phyloP scores from a whole-genome alignment of 768 basidiomycete genomes.

The Rhodosporidiobolus sp. region DNA sequence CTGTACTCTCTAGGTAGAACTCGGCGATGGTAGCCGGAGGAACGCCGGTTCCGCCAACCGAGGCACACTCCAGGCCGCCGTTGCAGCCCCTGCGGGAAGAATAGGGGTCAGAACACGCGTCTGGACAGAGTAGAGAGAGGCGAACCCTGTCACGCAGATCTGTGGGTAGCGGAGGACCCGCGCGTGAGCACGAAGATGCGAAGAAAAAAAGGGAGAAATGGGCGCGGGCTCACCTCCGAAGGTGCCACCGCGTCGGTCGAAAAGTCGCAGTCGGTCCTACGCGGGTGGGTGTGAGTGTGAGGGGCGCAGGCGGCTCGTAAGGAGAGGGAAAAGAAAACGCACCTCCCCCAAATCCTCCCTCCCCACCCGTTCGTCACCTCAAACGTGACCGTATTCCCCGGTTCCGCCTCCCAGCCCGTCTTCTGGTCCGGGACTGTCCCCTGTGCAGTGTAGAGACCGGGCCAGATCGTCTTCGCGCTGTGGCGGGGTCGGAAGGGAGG shows the following conservation, averaged over 20 bases:
- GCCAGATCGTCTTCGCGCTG: no score
- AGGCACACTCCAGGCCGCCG: slow-evolving; percentile 13
- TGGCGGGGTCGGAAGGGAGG: background rate
- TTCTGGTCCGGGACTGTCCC: background rate
- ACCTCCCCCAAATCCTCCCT: no score
- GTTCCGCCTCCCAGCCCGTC: background rate
- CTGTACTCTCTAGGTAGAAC: slow-evolving; percentile 15
- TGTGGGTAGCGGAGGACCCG: background rate
- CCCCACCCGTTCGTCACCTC: no score
- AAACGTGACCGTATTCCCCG: background rate
- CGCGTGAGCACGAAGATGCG: no score
- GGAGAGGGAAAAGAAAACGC: background rate
- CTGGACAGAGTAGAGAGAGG: background rate
- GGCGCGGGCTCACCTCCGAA: no score
- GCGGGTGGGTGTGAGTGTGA: no score
- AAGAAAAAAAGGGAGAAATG: no score
- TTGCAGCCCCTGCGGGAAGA: slow-evolving; percentile 2
- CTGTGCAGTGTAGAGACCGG: background rate
- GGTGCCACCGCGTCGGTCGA: background rate
- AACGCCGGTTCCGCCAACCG: background rate
- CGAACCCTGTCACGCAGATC: background rate
- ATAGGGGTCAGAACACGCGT: no score
- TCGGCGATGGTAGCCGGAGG: slow-evolving; percentile 8
- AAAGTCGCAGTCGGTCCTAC: slow-evolving; percentile 25
- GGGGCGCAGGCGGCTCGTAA: no score